Evolutionary conservation across 2,329 filamentous ascomycete species (phyloP), one percentile per base, ranked within the genome.

Genomic region (Colletotrichum tanaceti): DNA sequence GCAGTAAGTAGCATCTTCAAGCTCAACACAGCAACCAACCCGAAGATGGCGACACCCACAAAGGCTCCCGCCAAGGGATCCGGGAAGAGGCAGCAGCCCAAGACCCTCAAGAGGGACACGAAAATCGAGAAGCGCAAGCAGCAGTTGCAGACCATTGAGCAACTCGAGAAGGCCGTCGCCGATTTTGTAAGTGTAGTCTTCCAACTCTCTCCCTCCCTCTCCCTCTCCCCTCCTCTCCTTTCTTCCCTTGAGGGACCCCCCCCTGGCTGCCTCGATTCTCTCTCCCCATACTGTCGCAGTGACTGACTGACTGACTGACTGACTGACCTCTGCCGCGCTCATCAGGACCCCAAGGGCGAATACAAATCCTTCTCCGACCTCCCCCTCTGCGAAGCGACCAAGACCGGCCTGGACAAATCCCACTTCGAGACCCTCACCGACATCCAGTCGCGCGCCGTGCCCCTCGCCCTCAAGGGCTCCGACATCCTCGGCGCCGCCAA

Each of bases 401-500:
- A 88, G 41, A 86, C 87, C 22, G 96, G 96, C 60, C 88, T 99
- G 71, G 89, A 94, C 72, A 87, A 91, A 47, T 94, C 93, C 14
- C 94, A 98, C 79, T 99, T 95, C 83, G 92, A 94, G 75, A 90
- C 88, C 57, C 85, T 98, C 73, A 99, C 96, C 70, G 94, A 97
- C 72, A 93, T 99, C 74, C 96, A 99, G 82, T 87, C 91, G 57
- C 91, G 91, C 75, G 94, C 94, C n/a, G 91, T 99, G 68, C 94
- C 93, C 6, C 85, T 94, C 70, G 94, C 93, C 10, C 86, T 99
- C 71, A 92, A 97, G 79, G 93, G 93, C 65, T 84, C 85, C 67
- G 96, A 99, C 78, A 92, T 99, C 47, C 89, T 99, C 47, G 96
- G 94, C 49, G 96, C 96, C 5, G 96, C 96, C 47, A 98, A 97